These are phyloP conservation scores for Avicennia marina DNA, from an alignment of 257 asterid species.

Conservation along the genomic window DNA sequence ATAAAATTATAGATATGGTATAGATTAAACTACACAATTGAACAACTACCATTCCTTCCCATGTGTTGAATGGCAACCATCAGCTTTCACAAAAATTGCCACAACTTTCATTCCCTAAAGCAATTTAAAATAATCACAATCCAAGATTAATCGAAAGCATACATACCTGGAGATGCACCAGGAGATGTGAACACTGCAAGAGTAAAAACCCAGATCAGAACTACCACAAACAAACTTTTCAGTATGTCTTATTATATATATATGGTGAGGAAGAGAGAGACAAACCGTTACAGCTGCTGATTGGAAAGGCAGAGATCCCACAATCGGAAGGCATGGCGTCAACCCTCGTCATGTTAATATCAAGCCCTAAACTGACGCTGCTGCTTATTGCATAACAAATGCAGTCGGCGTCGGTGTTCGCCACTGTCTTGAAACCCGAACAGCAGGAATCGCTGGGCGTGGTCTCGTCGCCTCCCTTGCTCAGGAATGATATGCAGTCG, in stretches of 20 bases:
- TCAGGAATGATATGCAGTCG: slow-evolving; percentile 18
- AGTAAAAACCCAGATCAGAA: not conserved
- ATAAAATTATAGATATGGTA: too few relatives aligned
- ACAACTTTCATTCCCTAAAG: not conserved
- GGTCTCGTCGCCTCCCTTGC: not conserved
- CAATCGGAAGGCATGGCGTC: slow-evolving; percentile 12
- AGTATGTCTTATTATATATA: not conserved
- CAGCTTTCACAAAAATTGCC: not conserved
- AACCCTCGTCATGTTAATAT: slow-evolving; percentile 21
- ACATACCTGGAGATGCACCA: slow-evolving; percentile 20
- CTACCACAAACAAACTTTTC: not conserved
- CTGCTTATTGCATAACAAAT: slow-evolving; percentile 15
- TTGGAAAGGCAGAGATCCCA: slow-evolving; percentile 6
- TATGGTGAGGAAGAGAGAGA: not conserved
- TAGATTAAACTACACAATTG: not conserved
- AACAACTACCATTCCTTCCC: too few relatives aligned
- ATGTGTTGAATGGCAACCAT: too few relatives aligned
- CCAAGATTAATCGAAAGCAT: not conserved
- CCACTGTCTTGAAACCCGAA: slow-evolving; percentile 12
- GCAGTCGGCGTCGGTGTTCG: slow-evolving; percentile 6
- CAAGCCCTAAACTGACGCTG: slow-evolving; percentile 8
- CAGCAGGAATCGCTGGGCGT: slow-evolving; percentile 20
- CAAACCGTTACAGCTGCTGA: slow-evolving; percentile 16
- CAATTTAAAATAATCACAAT: not conserved
- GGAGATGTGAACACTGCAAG: slow-evolving; percentile 7